Evolutionary conservation across 805 yeast genomes (phyloP).

Genomic region (Saccharomycopsis lassenensis): DNA sequence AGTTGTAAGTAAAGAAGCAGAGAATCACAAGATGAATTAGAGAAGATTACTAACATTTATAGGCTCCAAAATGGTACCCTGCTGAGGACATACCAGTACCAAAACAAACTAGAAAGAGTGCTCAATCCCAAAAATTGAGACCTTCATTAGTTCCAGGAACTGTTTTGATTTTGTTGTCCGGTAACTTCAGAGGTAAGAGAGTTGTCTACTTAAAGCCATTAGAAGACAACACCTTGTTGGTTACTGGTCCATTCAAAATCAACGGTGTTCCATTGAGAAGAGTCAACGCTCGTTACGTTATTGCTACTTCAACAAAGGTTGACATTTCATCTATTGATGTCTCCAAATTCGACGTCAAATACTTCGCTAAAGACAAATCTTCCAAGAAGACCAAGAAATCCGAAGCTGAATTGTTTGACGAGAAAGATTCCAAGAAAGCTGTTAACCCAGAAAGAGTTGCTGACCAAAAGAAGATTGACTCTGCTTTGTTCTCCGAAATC

Average conservation of each 20-base stretch:
- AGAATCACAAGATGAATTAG: not conserved
- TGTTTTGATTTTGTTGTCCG: constrained; percentile 93
- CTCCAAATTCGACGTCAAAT: constrained; percentile 83
- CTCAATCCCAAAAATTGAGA: constrained; percentile 91
- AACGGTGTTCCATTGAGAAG: constrained; percentile 99
- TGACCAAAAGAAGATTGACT: constrained; percentile 94
- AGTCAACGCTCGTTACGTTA: constrained; percentile 97
- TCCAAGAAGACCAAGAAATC: constrained; percentile 64
- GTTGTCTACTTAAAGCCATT: constrained; percentile 94
- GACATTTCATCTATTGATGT: constrained; percentile 71
- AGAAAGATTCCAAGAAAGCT: constrained; percentile 64
- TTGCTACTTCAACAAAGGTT: constrained; percentile 94
- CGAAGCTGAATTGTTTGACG: constrained; percentile 87
- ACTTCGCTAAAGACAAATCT: constrained; percentile 93
- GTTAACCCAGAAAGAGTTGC: constrained; percentile 88
- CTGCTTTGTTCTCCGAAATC: constrained; percentile 84
- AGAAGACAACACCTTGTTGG: constrained; percentile 96
- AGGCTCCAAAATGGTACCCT: constrained; percentile 91
- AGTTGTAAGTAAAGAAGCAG: constrained; percentile 14
- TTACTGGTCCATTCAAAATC: constrained; percentile 98
- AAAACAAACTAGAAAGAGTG: constrained; percentile 82
- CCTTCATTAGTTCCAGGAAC: constrained; percentile 96
- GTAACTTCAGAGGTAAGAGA: constrained; percentile 99
- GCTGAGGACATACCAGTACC: constrained; percentile 84
- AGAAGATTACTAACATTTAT: constrained; percentile 4